Evolutionary conservation across 2,329 filamentous ascomycete genomes (phyloP), one percentile per base, ranked within the genome.

Genomic region (Orbilia oligospora): DNA sequence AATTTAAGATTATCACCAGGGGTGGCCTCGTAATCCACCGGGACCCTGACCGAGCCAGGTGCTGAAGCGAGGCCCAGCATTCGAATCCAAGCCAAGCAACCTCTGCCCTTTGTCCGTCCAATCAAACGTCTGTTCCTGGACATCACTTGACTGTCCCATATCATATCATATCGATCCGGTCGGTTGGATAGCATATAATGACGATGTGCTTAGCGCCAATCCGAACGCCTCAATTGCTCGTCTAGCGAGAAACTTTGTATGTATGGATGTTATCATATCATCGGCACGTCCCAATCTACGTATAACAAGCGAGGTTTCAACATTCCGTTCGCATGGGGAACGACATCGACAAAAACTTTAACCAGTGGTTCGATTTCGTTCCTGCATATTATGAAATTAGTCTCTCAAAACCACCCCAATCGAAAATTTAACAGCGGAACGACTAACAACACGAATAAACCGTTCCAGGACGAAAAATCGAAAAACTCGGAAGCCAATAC

Each of bases 101-200:
- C 38, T 58, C 30, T 30, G 61, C 63, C 56, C 55, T 63, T 36
- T 46, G 48, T 33, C 46, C 49, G n/a, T 27, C 75, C 75, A 78
- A 78, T 78, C 68, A 78, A 38, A 27, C 20, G 41, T 41, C 36
- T 16, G 75, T 78, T 48, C 75, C 75, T 78, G 63, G 67, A 68
- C 67, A 78, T 78, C 72, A 66, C 30, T 75, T 61, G 56, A 61
- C 56, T 24, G 14, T 44, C 56, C 56, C 56, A 61, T 61, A 61
- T 61, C 56, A 61, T 61, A 61, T 44, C 36, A 61, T 61, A 61
- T 61, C 56, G 36, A 61, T 61, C 56, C 33, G 20, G 56, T 44
- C 56, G 56, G 56, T 44, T 61, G 56, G 56, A 61, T 44, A 36
- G n/a, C 30, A 10, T 61, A 56, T 48, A 70, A 70, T 61, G 53